Evolutionary conservation across 495 filamentous ascomycete genomes (phyloP), one percentile per base, ranked within the genome.

Genomic region (Articulospora tetracladia): DNA sequence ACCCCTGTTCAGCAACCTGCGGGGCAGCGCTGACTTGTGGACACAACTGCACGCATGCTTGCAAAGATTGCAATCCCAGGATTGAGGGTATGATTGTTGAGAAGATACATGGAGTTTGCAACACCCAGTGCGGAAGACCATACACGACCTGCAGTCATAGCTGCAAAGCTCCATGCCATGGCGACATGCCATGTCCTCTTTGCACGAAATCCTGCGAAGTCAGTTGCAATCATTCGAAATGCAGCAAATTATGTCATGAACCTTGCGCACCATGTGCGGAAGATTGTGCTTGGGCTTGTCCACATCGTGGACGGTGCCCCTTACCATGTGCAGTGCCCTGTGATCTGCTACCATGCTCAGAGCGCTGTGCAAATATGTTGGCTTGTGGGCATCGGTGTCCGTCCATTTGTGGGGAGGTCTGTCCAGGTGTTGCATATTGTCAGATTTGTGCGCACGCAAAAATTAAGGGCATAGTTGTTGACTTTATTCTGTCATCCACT

Each of bases 281-380:
- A 19, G 64, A 70, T 44, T 90, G 87, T 62, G 66, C 76, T 6
- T 89, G 79, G 49, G 60, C 64, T 8, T 91, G 88, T 67, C 64
- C 75, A 7, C 86, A 90, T 68, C 69, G 70, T 25, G 72, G 74
- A 10, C 57, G 65, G 36, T 87, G 86, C 58, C 72, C 75, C n/a
- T 80, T 91, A 79, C 87, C 87, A 28, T 90, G 86, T 61, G 82
- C 83, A 0, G 85, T 80, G 3, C 86, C 86, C 3, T 90, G 84
- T 67, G 76, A 86, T 59, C 76, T 80, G 59, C 67, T 86, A n/a
- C 86, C 86, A 49, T 90, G 87, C 59, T 82, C 79, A 0, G 57
- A 73, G 44, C 74, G 87, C 15, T 89, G 86, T 57, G 64, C 71
- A 1, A 72, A 75, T 26, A 36, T 53, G 0, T 69, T 89, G 3